phyloP scores from a whole-genome alignment of 805 yeast genomes.

The Wickerhamomyces bisporus region DNA sequence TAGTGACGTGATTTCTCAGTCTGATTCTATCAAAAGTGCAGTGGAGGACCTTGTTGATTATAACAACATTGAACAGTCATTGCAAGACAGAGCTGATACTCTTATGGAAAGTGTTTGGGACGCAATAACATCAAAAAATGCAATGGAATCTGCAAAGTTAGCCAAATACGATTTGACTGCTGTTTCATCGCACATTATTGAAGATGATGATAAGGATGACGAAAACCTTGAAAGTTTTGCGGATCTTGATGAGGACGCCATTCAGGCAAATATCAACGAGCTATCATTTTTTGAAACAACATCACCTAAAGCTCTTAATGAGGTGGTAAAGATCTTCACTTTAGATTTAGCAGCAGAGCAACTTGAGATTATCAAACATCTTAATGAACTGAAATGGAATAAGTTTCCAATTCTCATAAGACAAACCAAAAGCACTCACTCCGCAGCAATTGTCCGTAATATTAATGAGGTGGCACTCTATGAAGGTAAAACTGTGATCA shows the following conservation, averaged over 20 bases:
- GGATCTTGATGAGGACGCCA: slow-evolving; percentile 12
- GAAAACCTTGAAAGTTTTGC: slow-evolving; percentile 9
- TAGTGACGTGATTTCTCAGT: slow-evolving; percentile 10
- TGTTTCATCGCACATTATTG: neutral
- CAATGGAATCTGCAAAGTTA: slow-evolving; percentile 14
- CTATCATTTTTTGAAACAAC: slow-evolving; percentile 24
- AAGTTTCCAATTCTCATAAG: slow-evolving; percentile 69
- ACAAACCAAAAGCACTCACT: slow-evolving; percentile 64
- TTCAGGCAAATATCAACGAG: slow-evolving; percentile 24
- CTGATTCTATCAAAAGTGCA: slow-evolving; percentile 8
- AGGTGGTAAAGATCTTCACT: slow-evolving; percentile 20
- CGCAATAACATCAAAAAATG: slow-evolving; percentile 42
- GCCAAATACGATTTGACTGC: slow-evolving; percentile 15
- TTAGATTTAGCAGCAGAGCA: slow-evolving; percentile 40
- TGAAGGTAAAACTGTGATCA: slow-evolving; percentile 66
- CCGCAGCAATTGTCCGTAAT: slow-evolving; percentile 73
- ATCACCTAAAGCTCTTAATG: slow-evolving; percentile 14
- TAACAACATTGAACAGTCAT: slow-evolving; percentile 32
- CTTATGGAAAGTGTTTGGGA: slow-evolving; percentile 60
- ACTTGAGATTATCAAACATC: slow-evolving; percentile 43
- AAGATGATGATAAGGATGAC: slow-evolving; percentile 3
- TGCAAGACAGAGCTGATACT: slow-evolving; percentile 58
- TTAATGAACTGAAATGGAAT: slow-evolving; percentile 60
- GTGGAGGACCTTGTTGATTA: slow-evolving; percentile 21
- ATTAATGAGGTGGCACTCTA: slow-evolving; percentile 45